phyloP scores from a whole-genome alignment of 2,329 filamentous ascomycete genomes.

The Colletotrichum sp. region DNA sequence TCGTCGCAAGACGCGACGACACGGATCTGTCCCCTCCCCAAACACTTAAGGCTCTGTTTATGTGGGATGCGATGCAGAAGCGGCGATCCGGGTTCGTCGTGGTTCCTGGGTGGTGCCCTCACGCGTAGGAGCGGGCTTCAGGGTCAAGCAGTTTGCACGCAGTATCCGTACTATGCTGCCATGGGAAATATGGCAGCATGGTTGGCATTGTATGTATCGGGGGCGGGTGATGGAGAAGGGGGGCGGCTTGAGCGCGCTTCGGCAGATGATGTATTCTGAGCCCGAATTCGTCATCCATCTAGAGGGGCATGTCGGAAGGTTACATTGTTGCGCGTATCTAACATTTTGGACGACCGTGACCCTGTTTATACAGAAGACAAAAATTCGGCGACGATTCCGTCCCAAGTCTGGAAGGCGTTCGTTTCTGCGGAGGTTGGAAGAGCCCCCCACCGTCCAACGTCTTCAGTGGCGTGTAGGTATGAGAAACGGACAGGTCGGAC shows the following conservation, averaged over 20 bases:
- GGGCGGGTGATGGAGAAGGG: neutral
- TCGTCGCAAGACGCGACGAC: neutral
- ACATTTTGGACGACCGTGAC: neutral
- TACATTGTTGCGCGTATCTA: neutral
- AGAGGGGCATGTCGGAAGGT: neutral
- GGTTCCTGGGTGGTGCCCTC: neutral
- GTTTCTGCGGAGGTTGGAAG: neutral
- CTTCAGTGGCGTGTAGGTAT: neutral
- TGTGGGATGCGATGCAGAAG: conserved; percentile 8
- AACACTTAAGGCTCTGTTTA: neutral
- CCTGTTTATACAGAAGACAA: neutral
- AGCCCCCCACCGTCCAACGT: neutral
- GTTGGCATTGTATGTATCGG: neutral
- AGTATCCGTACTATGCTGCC: neutral
- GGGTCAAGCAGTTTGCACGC: neutral
- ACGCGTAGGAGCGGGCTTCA: neutral
- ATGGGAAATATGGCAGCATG: neutral
- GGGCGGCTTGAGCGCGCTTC: conserved; percentile 3
- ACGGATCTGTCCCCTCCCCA: conserved; percentile 1
- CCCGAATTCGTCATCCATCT: conserved; percentile 5
- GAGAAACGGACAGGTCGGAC: neutral
- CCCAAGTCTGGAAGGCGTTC: neutral
- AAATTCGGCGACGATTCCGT: neutral
- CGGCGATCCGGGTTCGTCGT: conserved; percentile 5
- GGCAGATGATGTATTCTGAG: conserved; percentile 11